Evolutionary conservation across 495 filamentous ascomycete genomes (phyloP), one percentile per base, ranked within the genome.

Genomic region (Penicillium coprophilum): DNA sequence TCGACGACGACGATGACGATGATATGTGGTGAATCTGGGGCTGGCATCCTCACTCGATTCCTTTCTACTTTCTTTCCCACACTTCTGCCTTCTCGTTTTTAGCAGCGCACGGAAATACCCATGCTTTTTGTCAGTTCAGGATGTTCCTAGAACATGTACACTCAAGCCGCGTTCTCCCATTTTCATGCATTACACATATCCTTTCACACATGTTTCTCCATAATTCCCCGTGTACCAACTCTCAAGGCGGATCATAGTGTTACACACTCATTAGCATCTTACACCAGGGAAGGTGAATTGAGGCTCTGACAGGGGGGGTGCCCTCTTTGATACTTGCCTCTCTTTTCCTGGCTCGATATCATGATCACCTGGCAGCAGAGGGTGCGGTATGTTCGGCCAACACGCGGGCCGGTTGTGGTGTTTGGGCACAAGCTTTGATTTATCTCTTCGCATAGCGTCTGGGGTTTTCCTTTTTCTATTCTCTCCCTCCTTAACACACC

Each of bases 1-100:
- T 78, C 55, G 70, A 77, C 51, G 74, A 76, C 44, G 78, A 83
- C 56, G 79, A 75, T 52, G 79, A 83, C 52, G 78, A 80, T 56
- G 76, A 80, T 60, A 83, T 83, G 80, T 83, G 79, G 79, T 82
- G 71, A 81, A 68, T 32, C 52, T 58, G 58, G 61, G 59, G 48
- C 38, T 47, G 57, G 57, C 48, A 55, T 60, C 54, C 34, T 61
- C 65, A 55, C 39, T 68, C 38, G 28, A 46, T 61, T 46, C 43
- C 55, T 55, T 55, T 51, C 47, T 48, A 28, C 58, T 28, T 55
- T 62, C 60, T 45, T 56, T 53, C 50, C 46, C 41, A 44, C 53
- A 51, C 58, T 63, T 55, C 59, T 63, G 60, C 59, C 58, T 60
- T 67, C 59, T 57, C 48, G 58, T 66, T 58, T 69, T 68, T 56